Conservation (phyloP, 2,329 filamentous ascomycete species). For the Incumbomyces lentus region DNA sequence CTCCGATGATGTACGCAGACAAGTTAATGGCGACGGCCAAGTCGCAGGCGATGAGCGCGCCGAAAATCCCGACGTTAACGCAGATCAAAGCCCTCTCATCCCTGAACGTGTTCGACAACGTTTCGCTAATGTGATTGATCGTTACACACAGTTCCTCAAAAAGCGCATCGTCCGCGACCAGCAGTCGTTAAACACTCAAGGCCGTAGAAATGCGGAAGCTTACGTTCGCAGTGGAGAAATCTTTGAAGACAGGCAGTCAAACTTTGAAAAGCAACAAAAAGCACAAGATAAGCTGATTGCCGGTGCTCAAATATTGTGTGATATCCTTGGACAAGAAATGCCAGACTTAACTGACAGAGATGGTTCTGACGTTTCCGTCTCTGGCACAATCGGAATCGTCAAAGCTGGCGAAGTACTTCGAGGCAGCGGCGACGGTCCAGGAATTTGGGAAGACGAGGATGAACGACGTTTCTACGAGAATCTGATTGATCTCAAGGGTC, state of each 20-base stretch:
- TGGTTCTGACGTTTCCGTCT: constrained; percentile 52
- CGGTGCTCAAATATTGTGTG: constrained; percentile 84
- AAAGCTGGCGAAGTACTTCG: constrained; percentile 90
- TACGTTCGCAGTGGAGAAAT: constrained; percentile 98
- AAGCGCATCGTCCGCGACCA: constrained; percentile 82
- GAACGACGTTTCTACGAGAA: constrained; percentile 98
- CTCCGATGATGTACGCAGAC: constrained; percentile 69
- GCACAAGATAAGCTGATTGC: constrained; percentile 79
- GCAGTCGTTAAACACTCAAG: constrained; percentile 74
- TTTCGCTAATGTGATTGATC: constrained; percentile 73
- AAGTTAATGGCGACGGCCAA: constrained; percentile 68
- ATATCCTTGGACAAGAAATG: constrained; percentile 83
- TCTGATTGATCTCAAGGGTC: constrained; percentile 84
- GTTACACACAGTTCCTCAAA: constrained; percentile 91
- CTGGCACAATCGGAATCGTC: constrained; percentile 79
- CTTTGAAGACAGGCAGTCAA: constrained; percentile 92
- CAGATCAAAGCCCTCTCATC: constrained; percentile 63
- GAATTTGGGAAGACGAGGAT: constrained; percentile 98
- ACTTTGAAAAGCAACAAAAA: constrained; percentile 89
- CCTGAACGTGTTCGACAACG: constrained; percentile 68
- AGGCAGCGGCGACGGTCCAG: constrained; percentile 78
- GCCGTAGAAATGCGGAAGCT: constrained; percentile 88
- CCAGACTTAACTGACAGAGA: constrained; percentile 82
- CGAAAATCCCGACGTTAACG: constrained; percentile 26
- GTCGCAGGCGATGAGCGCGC: constrained; percentile 40